Percentiles rank a stretch among this genome's conserved stretches.
phyloP scores from a whole-genome alignment of 2,329 filamentous ascomycete genomes.

The Nothopassalora personata region DNA sequence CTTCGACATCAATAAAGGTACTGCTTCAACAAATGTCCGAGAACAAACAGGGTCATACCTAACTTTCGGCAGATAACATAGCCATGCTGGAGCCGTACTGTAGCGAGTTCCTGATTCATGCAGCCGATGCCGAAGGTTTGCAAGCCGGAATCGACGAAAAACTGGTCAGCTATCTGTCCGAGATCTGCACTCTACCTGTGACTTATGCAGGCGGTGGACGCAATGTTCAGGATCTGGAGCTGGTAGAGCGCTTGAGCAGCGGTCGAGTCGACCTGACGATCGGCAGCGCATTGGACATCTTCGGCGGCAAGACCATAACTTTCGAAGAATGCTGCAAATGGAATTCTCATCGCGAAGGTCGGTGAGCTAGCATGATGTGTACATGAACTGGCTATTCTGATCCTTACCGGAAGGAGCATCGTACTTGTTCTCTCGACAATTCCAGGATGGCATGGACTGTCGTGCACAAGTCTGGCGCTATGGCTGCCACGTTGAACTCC shows the following conservation, averaged over 20 bases:
- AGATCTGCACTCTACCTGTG: conserved; percentile 87
- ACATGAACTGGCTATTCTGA: not conserved
- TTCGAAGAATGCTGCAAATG: conserved; percentile 86
- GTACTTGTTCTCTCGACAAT: not conserved
- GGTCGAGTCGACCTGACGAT: conserved; percentile 91
- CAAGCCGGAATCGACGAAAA: conserved; percentile 86
- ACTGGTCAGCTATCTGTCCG: conserved; percentile 67
- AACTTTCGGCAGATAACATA: conserved; percentile 62
- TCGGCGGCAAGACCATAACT: conserved; percentile 79
- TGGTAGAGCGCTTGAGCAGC: conserved; percentile 70
- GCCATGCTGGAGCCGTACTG: conserved; percentile 79
- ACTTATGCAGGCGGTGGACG: conserved; percentile 96
- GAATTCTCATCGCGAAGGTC: conserved; percentile 49
- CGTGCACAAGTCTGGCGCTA: not conserved
- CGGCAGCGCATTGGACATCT: conserved; percentile 92
- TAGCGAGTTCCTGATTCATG: conserved; percentile 94
- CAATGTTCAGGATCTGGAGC: conserved; percentile 72
- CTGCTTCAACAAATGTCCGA: conserved; percentile 8
- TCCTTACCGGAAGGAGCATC: not conserved
- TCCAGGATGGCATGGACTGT: not conserved
- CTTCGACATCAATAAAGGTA: conserved; percentile 86
- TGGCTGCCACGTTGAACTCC: not conserved
- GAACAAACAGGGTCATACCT: not conserved
- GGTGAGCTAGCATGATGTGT: conserved; percentile 1
- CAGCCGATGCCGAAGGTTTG: conserved; percentile 91